A percentile compares a stretch with the other conserved stretches of the same genome.
These are phyloP conservation scores for Drechslerella dactyloides DNA, from an alignment of 2,329 filamentous ascomycete genomes.

Conservation along the genomic window DNA sequence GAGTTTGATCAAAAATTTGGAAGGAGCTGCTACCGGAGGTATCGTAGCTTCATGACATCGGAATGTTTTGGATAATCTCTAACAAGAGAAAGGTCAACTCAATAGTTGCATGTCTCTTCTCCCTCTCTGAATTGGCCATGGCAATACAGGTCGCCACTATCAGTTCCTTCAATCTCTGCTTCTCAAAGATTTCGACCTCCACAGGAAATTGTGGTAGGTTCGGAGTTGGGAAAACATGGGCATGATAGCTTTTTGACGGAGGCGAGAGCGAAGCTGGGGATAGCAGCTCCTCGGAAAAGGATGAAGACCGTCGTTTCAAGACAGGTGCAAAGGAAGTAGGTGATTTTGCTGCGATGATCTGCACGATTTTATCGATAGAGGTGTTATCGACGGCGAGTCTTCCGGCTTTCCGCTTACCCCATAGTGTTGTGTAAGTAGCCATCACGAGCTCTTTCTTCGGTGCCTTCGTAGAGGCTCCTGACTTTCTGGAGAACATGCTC, in stretches of 20 bases:
- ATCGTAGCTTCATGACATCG: constrained; percentile 10
- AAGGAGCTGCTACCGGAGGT: no score
- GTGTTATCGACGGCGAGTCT: constrained; percentile 52
- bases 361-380: constrained; percentile 33
- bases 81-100: constrained; percentile 17
- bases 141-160: constrained; percentile 35
- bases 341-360: constrained; percentile 24
- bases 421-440: constrained; percentile 53
- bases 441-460: constrained; percentile 50
- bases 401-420: constrained; percentile 52
- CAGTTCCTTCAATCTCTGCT: constrained; percentile 31
- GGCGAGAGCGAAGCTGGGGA: constrained; percentile 24
- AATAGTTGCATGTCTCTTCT: constrained; percentile 26
- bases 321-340: constrained; percentile 19
- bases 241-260: constrained; percentile 30
- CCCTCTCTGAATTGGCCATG: constrained; percentile 42
- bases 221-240: constrained; percentile 45
- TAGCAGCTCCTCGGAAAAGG: constrained; percentile 19
- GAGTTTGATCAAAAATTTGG: no score
- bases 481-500: constrained; percentile 49
- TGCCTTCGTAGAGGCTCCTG: constrained; percentile 5
- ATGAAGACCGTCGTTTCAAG: constrained; percentile 18
- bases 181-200: constrained; percentile 33
- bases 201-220: constrained; percentile 18
- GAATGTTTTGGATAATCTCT: constrained; percentile 33